Percentiles rank a stretch among this genome's conserved stretches.
These are phyloP conservation scores for Syzygium aromaticum DNA, from an alignment of 345 rosid species.

Conservation along the genomic window DNA sequence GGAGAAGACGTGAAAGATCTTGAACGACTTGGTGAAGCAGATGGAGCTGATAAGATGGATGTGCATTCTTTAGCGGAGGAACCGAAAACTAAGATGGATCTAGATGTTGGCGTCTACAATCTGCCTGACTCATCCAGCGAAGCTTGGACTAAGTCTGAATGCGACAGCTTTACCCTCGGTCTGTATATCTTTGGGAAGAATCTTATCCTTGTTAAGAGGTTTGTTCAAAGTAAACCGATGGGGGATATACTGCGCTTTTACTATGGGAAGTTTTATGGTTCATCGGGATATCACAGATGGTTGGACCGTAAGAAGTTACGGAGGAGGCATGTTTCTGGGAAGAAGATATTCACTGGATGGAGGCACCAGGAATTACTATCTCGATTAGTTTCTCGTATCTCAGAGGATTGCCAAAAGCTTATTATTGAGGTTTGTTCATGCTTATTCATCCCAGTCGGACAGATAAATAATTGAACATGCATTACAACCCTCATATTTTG, in stretches of 20 bases:
- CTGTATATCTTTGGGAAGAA: slow-evolving; percentile 54
- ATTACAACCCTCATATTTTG: neutral
- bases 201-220: slow-evolving; percentile 33
- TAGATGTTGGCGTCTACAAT: neutral
- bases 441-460: neutral
- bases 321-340: slow-evolving; percentile 27
- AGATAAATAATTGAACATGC: neutral
- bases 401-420: slow-evolving; percentile 23
- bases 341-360: slow-evolving; percentile 40
- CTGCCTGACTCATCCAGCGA: slow-evolving; percentile 25
- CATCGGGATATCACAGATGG: slow-evolving; percentile 37
- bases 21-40: neutral
- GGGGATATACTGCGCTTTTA: slow-evolving; percentile 36
- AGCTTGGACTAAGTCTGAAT: slow-evolving; percentile 26
- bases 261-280: slow-evolving; percentile 46
- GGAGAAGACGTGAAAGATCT: neutral
- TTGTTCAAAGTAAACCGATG: slow-evolving; percentile 31
- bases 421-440: slow-evolving; percentile 29
- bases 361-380: slow-evolving; percentile 44
- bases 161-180: slow-evolving; percentile 38
- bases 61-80: slow-evolving; percentile 1
- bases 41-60: neutral
- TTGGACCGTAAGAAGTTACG: slow-evolving; percentile 26
- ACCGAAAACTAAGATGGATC: neutral
- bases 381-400: slow-evolving; percentile 24